phyloP scores from a whole-genome alignment of 1,139 yeast genomes.

The Lodderomyces parapsilosis region DNA sequence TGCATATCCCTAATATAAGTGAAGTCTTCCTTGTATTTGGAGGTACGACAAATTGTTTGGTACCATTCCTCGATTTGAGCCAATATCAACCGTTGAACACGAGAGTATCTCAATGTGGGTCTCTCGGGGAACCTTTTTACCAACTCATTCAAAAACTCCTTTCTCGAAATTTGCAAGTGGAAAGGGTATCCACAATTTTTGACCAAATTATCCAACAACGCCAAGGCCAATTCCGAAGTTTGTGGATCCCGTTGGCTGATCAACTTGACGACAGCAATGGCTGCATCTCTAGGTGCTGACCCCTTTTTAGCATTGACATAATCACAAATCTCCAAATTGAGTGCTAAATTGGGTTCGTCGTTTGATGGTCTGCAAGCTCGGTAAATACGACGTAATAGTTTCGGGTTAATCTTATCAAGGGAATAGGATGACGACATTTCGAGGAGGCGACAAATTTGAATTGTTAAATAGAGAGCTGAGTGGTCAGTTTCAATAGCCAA shows the following conservation, averaged over 20 bases:
- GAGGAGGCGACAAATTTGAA: neutral
- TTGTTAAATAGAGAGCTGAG: neutral
- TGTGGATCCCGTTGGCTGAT: slow-evolving; percentile 84
- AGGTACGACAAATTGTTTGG: slow-evolving; percentile 88
- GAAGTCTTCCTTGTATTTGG: slow-evolving; percentile 87
- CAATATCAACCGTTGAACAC: slow-evolving; percentile 80
- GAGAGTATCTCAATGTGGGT: slow-evolving; percentile 83
- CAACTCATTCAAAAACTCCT: slow-evolving; percentile 89
- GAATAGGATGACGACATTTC: slow-evolving; percentile 30
- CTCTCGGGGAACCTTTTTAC: slow-evolving; percentile 93
- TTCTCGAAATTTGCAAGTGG: slow-evolving; percentile 90
- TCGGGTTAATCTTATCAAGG: slow-evolving; percentile 53
- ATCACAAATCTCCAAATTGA: slow-evolving; percentile 92
- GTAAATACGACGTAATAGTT: slow-evolving; percentile 64
- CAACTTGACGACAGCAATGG: slow-evolving; percentile 80
- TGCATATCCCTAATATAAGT: slow-evolving; percentile 96
- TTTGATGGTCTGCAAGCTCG: slow-evolving; percentile 88
- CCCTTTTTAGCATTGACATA: slow-evolving; percentile 92
- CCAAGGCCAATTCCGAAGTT: slow-evolving; percentile 58
- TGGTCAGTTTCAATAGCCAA: neutral
- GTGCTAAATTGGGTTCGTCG: slow-evolving; percentile 82
- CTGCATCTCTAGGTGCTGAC: slow-evolving; percentile 88
- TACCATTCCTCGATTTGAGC: slow-evolving; percentile 97
- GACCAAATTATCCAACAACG: slow-evolving; percentile 80
- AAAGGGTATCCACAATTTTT: slow-evolving; percentile 98